Conservation (phyloP, 805 yeast species). For the Monosporozyma aerobia region DNA sequence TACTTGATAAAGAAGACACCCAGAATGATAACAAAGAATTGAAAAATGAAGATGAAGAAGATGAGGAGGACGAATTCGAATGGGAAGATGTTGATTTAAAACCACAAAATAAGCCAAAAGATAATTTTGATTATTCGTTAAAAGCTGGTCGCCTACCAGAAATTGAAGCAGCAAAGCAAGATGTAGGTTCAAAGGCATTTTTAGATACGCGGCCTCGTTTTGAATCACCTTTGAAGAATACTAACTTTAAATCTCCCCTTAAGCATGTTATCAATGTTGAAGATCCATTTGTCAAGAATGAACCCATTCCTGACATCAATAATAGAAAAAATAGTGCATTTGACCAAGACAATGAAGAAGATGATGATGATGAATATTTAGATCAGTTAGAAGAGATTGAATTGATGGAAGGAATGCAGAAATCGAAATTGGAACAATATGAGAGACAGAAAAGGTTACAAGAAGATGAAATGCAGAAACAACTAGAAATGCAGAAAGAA, state of each 20-base stretch:
- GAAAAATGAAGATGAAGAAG: slow-evolving; percentile 22
- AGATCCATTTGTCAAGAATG: slow-evolving; percentile 6
- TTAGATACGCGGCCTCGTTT: slow-evolving; percentile 21
- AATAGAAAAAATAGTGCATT: slow-evolving; percentile 1
- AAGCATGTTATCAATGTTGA: neutral
- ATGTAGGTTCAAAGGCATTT: slow-evolving; percentile 25
- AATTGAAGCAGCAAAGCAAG: slow-evolving; percentile 9
- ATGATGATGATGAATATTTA: slow-evolving; percentile 17
- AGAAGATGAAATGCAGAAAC: slow-evolving; percentile 22
- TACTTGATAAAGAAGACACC: slow-evolving; percentile 30
- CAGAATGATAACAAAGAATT: slow-evolving; percentile 15
- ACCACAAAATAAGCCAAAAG: slow-evolving; percentile 13
- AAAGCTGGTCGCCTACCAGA: slow-evolving; percentile 34
- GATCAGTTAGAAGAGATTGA: slow-evolving; percentile 29
- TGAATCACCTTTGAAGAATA: slow-evolving; percentile 14
- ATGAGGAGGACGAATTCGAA: slow-evolving; percentile 39
- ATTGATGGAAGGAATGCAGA: slow-evolving; percentile 32
- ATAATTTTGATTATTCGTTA: slow-evolving; percentile 33
- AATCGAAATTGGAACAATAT: slow-evolving; percentile 7
- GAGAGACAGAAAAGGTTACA: neutral
- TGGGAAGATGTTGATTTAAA: slow-evolving; percentile 61
- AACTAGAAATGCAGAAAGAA: slow-evolving; percentile 31
- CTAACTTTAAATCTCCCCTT: neutral
- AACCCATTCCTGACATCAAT: slow-evolving; percentile 5
- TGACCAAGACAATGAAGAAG: slow-evolving; percentile 14